Evolutionary conservation across 2,329 filamentous ascomycete genomes (phyloP), one percentile per base, ranked within the genome.

Genomic region (Knoxdaviesia proteae): DNA sequence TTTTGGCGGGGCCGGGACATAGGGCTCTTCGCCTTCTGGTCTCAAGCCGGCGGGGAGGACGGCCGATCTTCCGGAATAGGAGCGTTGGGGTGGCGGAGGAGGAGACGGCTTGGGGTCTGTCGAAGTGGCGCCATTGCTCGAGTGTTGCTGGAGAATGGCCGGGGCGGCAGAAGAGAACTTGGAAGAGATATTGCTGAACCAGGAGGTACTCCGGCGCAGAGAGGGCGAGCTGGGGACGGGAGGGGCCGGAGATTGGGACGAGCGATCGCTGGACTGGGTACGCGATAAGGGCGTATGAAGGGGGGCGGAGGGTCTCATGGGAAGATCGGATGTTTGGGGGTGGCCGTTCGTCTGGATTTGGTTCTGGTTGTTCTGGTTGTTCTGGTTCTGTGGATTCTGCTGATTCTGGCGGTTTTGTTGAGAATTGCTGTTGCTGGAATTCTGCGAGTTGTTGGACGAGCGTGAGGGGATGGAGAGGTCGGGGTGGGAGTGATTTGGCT

Each of bases 171-270:
- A 76, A 3, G 82, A 86, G 62, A 96, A 94, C 56, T 93, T 94
- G 49, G 84, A 88, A 49, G 84, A 92, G 50, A 96, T 75, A 54
- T 77, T 94, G 44, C 83, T 84, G 53, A 96, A 87, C 90, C 90
- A 98, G 9, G 87, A 94, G 47, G 77, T 78, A 49, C 84, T 71
- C 42, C 74, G 67, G 39, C 65, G 61, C 6, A 62, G 58, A 2
- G 63, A 58, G 35, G 44, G 45, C 30, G 45, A 43, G 10, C 8
- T 39, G 31, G 36, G 36, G 30, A 33, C 30, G 11, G 40, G 32
- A 5, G 43, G 7, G 9, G 46, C 52, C 56, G 30, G 48, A 44
- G 11, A 20, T 20, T 20, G 20, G 10, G 49, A 43, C 10, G 56
- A 51, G 30, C 42, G 39, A 32, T 41, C 42, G 31, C 35, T 6